These are phyloP conservation scores for Solanum chaucha DNA, from an alignment of 257 asterid species.

Conservation along the genomic window DNA sequence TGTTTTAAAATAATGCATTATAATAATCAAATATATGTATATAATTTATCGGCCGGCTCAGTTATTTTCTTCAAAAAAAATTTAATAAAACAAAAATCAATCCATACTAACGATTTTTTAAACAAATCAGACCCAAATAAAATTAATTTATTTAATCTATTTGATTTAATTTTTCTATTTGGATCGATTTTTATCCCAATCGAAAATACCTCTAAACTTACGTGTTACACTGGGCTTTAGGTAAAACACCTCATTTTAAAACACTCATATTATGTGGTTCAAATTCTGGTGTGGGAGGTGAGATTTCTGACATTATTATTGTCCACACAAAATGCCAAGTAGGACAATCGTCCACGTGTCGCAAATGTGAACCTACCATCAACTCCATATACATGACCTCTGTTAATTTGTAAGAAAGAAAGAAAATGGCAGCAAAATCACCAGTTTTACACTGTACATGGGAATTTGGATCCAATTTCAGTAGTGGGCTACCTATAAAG, in stretches of 20 bases:
- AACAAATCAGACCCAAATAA: background rate
- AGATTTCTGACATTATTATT: background rate
- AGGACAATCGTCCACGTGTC: slow-evolving; percentile 40
- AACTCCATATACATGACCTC: background rate
- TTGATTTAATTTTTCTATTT: no score
- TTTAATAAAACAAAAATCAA: background rate
- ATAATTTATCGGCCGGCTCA: no score
- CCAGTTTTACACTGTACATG: slow-evolving; percentile 14
- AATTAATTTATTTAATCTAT: no score
- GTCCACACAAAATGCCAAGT: slow-evolving; percentile 24
- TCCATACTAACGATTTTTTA: background rate
- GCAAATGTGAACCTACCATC: slow-evolving; percentile 6
- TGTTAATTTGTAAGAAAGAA: background rate
- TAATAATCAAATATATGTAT: no score
- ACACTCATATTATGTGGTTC: background rate
- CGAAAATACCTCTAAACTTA: no score
- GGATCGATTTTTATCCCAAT: background rate
- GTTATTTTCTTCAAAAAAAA: background rate
- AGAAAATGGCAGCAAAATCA: slow-evolving; percentile 35
- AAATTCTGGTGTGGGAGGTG: background rate
- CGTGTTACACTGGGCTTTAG: background rate
- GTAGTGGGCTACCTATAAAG: slow-evolving; percentile 34
- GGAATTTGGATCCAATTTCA: slow-evolving; percentile 28
- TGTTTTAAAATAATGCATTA: no score
- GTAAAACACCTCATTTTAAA: background rate